Evolutionary conservation across 108 stramenopile species (phyloP), one percentile per base, ranked within the genome.

Genomic region (Seminavis robusta): DNA sequence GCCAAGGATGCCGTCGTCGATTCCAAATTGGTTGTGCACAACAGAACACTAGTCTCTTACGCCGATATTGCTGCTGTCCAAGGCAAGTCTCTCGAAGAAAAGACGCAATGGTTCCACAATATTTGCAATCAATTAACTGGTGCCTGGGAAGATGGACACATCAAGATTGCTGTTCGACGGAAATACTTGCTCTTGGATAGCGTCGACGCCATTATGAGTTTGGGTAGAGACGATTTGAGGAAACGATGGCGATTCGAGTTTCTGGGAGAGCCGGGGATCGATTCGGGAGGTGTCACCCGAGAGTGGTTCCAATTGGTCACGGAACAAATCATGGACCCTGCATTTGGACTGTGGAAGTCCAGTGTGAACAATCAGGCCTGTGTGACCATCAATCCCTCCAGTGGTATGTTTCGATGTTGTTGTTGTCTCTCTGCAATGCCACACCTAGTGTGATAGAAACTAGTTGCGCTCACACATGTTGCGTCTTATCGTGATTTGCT

Each of bases 241-340:
- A 97, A 97, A 25, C 74, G 78, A 44, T 90, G 98, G 79, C 68
- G 95, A 28, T 78, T 99, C 47, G 91, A 96, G 53, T 99, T 99
- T 63, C 59, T 88, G 33, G 91, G 92, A 4, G 98, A 99, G 61
- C 70, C 79, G 20, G 99, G 92, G 0, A 82, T 98, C 46, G 99
- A 99, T 76, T 97, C 97, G 4, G 99, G 99, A 9, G 99, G 99
- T 27, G 68, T 99, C 23, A 78, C 96, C 9, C 64, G 96, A 26
- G 99, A 99, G 74, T 98, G 93, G 93, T 99, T 95, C 59, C 73
- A 90, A 54, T 50, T 93, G 21, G 84, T 94, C 6, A 81, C 95
- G 10, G 77, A 88, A 40, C 74, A 95, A 63, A 79, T 98, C 20
- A 98, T 97, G 67, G 95, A 99, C 73, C 92, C 96, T 3, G 94